Base-by-base conservation (phyloP, 177 flowering plant species). In the Vitis hybrid region DNA sequence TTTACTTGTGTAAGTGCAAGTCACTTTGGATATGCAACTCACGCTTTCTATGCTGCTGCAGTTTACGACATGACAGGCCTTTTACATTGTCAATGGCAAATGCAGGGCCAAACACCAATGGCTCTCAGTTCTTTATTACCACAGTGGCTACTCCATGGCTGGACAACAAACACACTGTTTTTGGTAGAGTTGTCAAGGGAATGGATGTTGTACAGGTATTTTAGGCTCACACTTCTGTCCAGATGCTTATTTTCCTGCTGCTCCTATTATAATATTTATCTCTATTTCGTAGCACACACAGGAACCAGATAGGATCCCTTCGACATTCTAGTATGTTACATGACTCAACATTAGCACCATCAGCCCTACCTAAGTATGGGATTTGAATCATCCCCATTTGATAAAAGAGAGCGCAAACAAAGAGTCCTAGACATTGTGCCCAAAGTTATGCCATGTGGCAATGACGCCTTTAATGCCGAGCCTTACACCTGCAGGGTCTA, bases 141-240 rank as follows among this genome's bases (percentile, higher is more conserved):
- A 95, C 98, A 57, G 98, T 95, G 55, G 99, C 99, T 52, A 93
- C 99, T 15, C 96, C 98, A 46, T 93, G 99, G 99, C 79, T 95
- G 76, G 98, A 95, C 81, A 95, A 88, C 74, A 93, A 90, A 84
- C 99, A 95, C 71, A 96, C 98, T 1, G 99, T 93, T 61, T 96
- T 93, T 79, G 97, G 98, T 55, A 84, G 99, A 84, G 98, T 96
- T 27, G 72, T 83, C 1, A 96, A 96, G 77, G 99, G 99, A 63
- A 93, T 96, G 98, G 99, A 96, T 81, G 98, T 93, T 56, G 97
- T 93, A 58, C 99, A 96, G 97, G 99, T 93, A 88, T 15, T 2
- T 30, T 57, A 30, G 17, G 12, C 24, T 56, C 53, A 7, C 53
- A 67, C n/a, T 63, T 49, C 51, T 18, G 61, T 57, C 30, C 46